Evolutionary conservation across 2,329 filamentous ascomycete species (phyloP), one percentile per base, ranked within the genome.

Genomic region (Aspergillus sp.): DNA sequence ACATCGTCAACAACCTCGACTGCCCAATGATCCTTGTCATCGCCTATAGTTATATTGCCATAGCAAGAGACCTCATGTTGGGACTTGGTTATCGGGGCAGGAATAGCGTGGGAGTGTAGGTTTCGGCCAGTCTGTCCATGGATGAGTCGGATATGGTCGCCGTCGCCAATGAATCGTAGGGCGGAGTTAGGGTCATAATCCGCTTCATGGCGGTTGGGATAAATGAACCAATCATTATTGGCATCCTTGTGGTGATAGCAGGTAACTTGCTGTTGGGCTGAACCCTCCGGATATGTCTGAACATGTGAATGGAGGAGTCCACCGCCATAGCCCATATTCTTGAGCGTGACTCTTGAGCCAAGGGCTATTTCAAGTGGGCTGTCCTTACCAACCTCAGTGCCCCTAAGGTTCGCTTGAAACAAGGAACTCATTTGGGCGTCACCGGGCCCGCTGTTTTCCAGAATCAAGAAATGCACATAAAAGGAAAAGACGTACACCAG

Each of bases 351-450:
- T 60, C 90, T 87, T 39, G 95, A 99, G 26, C 96, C 95, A 64
- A 90, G 83, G 5, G 92, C 94, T 65, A 99, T 83, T 73, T 99
- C 95, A 16, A 99, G 84, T 22, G 96, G 95, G 72, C 93, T 97
- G 75, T 96, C 90, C 76, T 91, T 92, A 72, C 94, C 94, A 63
- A 99, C 94, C 65, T 96, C 90, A 11, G 94, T 98, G 26, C 95
- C 95, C 69, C 87, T 89, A 42, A 99, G 84, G 73, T 99, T 99
- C 52, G 96, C 95, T 77, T 99, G 95, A 85, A 99, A 99, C 54
- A 99, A 86, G 26, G 95, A 99, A 80, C 93, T 97, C 95, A 99
- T 99, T 79, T 99, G 95, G n/a, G 95, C 95, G 80, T 99, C 95
- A 56, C 95, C 95, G 7, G 96, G 95, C 20, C 95, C 95, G 69